Percentiles rank a stretch among this genome's conserved stretches.
phyloP scores from a whole-genome alignment of 2,329 filamentous ascomycete species.

The Metarhizium album region DNA sequence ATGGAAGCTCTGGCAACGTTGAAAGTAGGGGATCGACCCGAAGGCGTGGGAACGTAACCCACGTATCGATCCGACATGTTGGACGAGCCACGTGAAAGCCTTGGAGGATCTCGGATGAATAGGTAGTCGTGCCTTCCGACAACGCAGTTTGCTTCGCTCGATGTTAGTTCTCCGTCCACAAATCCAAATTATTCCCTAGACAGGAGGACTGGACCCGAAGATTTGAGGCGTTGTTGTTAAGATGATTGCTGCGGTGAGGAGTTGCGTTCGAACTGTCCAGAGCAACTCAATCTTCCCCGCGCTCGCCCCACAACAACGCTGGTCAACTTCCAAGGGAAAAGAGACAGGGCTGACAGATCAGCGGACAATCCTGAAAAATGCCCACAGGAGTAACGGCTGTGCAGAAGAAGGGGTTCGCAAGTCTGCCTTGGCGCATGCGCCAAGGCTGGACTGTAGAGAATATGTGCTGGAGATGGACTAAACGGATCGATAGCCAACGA shows the following conservation, averaged over 20 bases:
- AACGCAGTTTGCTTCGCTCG: background rate
- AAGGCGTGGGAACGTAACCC: constrained; percentile 21
- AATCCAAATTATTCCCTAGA: background rate
- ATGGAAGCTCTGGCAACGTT: constrained; percentile 43
- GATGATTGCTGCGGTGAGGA: background rate
- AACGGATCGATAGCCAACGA: background rate
- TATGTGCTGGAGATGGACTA: background rate
- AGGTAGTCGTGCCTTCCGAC: background rate
- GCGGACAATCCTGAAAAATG: background rate
- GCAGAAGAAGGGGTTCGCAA: background rate
- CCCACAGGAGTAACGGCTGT: background rate
- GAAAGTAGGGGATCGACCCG: constrained; percentile 33
- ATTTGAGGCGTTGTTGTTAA: background rate
- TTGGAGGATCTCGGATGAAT: background rate
- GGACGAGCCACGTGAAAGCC: constrained; percentile 1
- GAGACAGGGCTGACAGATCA: background rate
- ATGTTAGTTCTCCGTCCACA: background rate
- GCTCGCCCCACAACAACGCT: background rate
- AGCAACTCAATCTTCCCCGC: background rate
- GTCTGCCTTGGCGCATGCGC: background rate
- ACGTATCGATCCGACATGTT: constrained; percentile 39
- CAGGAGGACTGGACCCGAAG: background rate
- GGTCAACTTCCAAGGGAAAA: background rate
- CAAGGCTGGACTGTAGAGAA: background rate
- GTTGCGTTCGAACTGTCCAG: background rate